Evolutionary conservation across 306 rosid species (phyloP).

Genomic region (Urtica urens): DNA sequence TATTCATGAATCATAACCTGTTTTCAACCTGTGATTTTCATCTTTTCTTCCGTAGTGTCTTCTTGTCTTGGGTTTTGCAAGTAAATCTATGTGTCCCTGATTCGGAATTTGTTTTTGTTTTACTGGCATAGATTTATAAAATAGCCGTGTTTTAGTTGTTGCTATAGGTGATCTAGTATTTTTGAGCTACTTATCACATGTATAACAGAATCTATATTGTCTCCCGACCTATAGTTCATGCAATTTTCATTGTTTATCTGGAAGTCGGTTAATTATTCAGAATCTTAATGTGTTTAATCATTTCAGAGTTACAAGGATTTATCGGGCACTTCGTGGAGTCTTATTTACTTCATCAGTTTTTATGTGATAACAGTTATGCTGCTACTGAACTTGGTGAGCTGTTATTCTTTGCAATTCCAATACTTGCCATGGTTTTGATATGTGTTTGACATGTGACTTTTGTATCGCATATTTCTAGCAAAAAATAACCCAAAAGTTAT

Average conservation of each 20-base stretch:
- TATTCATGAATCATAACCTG: too few species aligned
- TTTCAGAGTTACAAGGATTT: constrained; percentile 81
- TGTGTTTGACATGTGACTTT: neutral
- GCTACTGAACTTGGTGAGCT: constrained; percentile 78
- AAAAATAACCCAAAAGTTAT: neutral
- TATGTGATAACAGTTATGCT: constrained; percentile 73
- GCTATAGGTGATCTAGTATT: too few species aligned
- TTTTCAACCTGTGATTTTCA: too few species aligned
- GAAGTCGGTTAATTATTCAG: neutral
- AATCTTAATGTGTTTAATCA: constrained; percentile 16
- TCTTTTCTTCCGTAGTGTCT: too few species aligned
- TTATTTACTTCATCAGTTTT: constrained; percentile 69
- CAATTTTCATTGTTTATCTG: neutral
- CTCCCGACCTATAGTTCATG: too few species aligned
- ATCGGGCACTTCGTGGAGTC: constrained; percentile 69
- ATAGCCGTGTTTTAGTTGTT: too few species aligned
- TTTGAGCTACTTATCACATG: too few species aligned
- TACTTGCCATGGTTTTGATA: neutral
- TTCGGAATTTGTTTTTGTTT: too few species aligned
- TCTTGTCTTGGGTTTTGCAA: too few species aligned
- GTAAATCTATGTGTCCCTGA: too few species aligned
- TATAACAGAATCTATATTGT: too few species aligned
- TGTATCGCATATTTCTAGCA: neutral
- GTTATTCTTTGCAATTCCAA: constrained; percentile 8
- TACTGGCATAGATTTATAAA: too few species aligned